A percentile compares a stretch with the other conserved stretches of the same genome.
These are phyloP conservation scores for Nicotiana paniculata DNA, from an alignment of 257 asterid genomes.

Conservation along the genomic window DNA sequence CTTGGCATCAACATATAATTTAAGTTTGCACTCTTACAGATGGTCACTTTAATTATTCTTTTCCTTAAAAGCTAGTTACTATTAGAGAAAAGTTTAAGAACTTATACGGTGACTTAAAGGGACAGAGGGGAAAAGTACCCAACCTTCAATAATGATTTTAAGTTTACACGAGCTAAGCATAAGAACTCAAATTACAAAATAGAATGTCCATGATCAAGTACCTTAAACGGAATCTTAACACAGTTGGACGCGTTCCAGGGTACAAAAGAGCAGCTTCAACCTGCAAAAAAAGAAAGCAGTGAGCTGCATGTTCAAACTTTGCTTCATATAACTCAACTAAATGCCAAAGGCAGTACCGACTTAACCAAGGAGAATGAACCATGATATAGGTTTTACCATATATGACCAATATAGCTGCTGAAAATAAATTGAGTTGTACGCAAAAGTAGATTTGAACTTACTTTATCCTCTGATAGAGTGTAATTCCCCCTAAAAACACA, in stretches of 20 bases:
- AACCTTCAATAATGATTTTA: neutral
- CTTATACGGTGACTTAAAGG: neutral
- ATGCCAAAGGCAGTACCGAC: neutral
- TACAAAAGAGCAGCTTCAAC: slow-evolving; percentile 91
- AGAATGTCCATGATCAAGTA: slow-evolving; percentile 14
- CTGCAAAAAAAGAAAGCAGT: slow-evolving; percentile 27
- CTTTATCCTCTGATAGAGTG: slow-evolving; percentile 85
- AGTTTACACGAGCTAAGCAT: neutral
- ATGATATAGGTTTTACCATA: neutral
- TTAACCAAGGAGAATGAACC: neutral
- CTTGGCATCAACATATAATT: neutral
- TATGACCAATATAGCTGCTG: neutral
- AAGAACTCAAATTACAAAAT: neutral
- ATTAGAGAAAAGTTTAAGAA: neutral
- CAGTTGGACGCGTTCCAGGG: slow-evolving; percentile 95
- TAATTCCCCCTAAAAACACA: slow-evolving; percentile 69
- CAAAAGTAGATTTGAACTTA: slow-evolving; percentile 10
- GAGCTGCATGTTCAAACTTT: slow-evolving; percentile 7
- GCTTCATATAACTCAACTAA: slow-evolving; percentile 1
- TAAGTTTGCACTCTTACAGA: neutral
- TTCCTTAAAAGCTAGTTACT: neutral
- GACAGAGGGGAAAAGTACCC: neutral
- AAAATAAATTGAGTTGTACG: neutral
- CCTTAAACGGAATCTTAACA: slow-evolving; percentile 83
- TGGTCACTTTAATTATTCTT: neutral